phyloP scores from a whole-genome alignment of 2,329 filamentous ascomycete genomes.

The Colletotrichum costaricense region DNA sequence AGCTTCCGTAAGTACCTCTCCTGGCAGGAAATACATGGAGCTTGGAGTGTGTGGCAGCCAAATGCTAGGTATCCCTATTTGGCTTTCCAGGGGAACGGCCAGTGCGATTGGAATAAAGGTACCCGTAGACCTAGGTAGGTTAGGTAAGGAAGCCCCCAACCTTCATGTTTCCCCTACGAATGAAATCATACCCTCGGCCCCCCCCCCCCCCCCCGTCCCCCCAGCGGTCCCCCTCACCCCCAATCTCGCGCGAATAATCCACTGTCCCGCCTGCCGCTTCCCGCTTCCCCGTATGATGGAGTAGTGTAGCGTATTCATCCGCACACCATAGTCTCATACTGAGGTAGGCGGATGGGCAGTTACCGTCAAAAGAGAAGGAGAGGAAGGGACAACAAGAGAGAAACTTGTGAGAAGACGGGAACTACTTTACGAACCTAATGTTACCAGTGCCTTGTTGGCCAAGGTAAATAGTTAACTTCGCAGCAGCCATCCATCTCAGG shows the following conservation, averaged over 20 bases:
- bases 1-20: not conserved
- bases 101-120: conserved; percentile 5
- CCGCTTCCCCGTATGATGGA: conserved; percentile 21
- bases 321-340: not conserved
- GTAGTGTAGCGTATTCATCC: not conserved
- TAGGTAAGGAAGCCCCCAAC: not conserved
- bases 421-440: not conserved
- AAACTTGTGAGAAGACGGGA: not conserved
- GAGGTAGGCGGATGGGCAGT: not conserved
- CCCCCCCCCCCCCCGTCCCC: not conserved
- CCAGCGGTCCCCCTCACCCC: not conserved
- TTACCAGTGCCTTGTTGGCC: not conserved
- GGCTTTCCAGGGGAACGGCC: conserved; percentile 3
- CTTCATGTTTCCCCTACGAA: not conserved
- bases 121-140: not conserved
- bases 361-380: not conserved
- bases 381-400: not conserved
- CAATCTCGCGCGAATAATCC: conserved; percentile 13
- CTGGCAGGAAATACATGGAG: not conserved
- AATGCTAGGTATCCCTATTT: not conserved
- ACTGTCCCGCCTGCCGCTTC: conserved; percentile 18
- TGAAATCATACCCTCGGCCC: not conserved
- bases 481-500: not conserved
- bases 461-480: not conserved
- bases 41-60: not conserved